phyloP scores from a whole-genome alignment of 768 basidiomycete genomes.

The Leccinum variicolor region DNA sequence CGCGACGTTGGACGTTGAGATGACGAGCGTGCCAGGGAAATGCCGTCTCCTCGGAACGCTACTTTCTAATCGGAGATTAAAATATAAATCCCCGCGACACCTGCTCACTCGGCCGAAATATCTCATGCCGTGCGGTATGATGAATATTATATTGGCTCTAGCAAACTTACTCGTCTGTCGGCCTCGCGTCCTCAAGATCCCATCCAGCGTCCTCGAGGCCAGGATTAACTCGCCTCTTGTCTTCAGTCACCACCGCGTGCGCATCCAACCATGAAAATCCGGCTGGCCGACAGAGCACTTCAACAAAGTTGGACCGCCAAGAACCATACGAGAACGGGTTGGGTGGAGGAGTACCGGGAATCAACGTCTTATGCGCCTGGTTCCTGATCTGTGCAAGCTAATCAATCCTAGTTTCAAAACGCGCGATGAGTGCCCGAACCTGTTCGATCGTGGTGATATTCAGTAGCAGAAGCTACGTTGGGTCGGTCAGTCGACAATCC shows the following conservation, averaged over 20 bases:
- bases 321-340: constrained; percentile 87
- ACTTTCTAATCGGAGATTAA: constrained; percentile 23
- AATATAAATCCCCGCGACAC: constrained; percentile 20
- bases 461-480: constrained; percentile 63
- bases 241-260: constrained; percentile 57
- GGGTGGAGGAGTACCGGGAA: constrained; percentile 60
- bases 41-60: constrained; percentile 26
- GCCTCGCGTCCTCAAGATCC: constrained; percentile 20
- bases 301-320: constrained; percentile 69
- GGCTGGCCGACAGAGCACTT: constrained; percentile 75
- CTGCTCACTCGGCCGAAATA: neutral
- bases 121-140: neutral
- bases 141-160: neutral
- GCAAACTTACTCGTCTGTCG: constrained; percentile 10
- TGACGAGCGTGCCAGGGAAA: constrained; percentile 20
- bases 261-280: constrained; percentile 81
- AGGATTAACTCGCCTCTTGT: constrained; percentile 74
- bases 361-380: constrained; percentile 71
- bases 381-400: constrained; percentile 65
- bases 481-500: constrained; percentile 1
- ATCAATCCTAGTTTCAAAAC: constrained; percentile 6
- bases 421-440: constrained; percentile 42
- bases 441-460: constrained; percentile 98
- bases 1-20: constrained; percentile 9
- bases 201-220: constrained; percentile 40